phyloP scores from a whole-genome alignment of 2,329 filamentous ascomycete genomes.

The Aspergillus sp. region DNA sequence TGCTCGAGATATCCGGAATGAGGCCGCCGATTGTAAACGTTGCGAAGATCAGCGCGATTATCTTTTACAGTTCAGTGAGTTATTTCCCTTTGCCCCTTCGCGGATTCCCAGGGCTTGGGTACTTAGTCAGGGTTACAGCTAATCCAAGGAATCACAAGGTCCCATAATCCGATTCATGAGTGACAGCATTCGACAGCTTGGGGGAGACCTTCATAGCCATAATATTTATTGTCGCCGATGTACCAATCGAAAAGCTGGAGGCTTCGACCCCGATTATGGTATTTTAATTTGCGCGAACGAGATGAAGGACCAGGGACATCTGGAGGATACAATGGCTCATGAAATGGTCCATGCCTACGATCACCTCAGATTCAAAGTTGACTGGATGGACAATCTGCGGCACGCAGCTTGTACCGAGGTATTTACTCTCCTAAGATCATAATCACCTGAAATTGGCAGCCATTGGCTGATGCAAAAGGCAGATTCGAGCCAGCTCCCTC shows the following conservation, averaged over 20 bases:
- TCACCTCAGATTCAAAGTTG: slow-evolving; percentile 85
- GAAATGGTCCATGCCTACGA: slow-evolving; percentile 99
- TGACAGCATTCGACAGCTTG: slow-evolving; percentile 76
- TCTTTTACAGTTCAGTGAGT: slow-evolving; percentile 71
- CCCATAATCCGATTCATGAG: slow-evolving; percentile 85
- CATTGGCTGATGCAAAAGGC: slow-evolving; percentile 16
- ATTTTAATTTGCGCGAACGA: slow-evolving; percentile 94
- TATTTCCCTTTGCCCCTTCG: neutral
- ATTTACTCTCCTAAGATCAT: slow-evolving; percentile 26
- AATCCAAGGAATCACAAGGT: slow-evolving; percentile 39
- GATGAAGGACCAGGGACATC: slow-evolving; percentile 73
- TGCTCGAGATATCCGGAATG: slow-evolving; percentile 72
- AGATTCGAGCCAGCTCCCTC: slow-evolving; percentile 91
- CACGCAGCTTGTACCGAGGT: slow-evolving; percentile 96
- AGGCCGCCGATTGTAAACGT: slow-evolving; percentile 73
- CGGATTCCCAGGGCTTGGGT: neutral
- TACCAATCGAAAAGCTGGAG: slow-evolving; percentile 70
- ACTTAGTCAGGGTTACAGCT: neutral
- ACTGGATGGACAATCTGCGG: slow-evolving; percentile 75
- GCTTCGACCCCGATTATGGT: slow-evolving; percentile 82
- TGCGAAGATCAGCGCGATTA: slow-evolving; percentile 84
- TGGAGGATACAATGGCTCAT: slow-evolving; percentile 93
- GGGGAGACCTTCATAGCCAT: slow-evolving; percentile 69
- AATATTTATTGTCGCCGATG: slow-evolving; percentile 87
- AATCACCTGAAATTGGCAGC: neutral